phyloP scores from a whole-genome alignment of 176 grass and related monocot genomes.

The Oryza glaberrima region DNA sequence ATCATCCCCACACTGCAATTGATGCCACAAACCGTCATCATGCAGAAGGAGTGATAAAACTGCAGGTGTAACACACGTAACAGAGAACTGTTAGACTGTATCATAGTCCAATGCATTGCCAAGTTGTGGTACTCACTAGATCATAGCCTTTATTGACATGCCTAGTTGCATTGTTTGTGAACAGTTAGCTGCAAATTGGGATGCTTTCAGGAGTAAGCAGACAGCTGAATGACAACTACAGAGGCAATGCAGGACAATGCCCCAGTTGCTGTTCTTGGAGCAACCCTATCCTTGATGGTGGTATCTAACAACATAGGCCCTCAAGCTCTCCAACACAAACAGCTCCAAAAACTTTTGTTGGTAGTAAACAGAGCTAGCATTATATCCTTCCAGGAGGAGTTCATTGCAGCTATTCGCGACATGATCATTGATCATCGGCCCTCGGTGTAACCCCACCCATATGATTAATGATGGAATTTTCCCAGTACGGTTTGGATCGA shows the following conservation, averaged over 20 bases:
- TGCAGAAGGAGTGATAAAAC: constrained; percentile 14
- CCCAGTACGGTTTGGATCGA: neutral
- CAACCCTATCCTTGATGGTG: neutral
- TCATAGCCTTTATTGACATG: neutral
- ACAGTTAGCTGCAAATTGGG: constrained; percentile 7
- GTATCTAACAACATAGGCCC: constrained; percentile 34
- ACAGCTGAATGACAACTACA: constrained; percentile 45
- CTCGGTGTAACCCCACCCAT: constrained; percentile 37
- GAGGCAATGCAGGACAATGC: constrained; percentile 6
- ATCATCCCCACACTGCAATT: neutral
- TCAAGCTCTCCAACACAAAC: constrained; percentile 7
- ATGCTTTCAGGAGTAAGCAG: constrained; percentile 32
- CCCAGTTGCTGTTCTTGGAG: constrained; percentile 30
- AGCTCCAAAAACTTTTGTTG: constrained; percentile 10
- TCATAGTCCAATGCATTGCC: constrained; percentile 1
- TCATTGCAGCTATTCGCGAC: constrained; percentile 31
- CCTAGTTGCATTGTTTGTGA: constrained; percentile 26
- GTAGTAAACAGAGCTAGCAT: constrained; percentile 21
- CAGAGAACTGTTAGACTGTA: constrained; percentile 16
- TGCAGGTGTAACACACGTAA: constrained; percentile 33
- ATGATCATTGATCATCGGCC: constrained; percentile 26
- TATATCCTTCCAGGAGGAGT: constrained; percentile 7
- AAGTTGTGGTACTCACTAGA: neutral
- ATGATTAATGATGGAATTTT: constrained; percentile 43
- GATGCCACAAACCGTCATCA: constrained; percentile 1